A percentile compares a stretch with the other conserved stretches of the same genome.
Conservation (phyloP, 495 filamentous ascomycete genomes). For the Hyphodiscus hymeniophilus region DNA sequence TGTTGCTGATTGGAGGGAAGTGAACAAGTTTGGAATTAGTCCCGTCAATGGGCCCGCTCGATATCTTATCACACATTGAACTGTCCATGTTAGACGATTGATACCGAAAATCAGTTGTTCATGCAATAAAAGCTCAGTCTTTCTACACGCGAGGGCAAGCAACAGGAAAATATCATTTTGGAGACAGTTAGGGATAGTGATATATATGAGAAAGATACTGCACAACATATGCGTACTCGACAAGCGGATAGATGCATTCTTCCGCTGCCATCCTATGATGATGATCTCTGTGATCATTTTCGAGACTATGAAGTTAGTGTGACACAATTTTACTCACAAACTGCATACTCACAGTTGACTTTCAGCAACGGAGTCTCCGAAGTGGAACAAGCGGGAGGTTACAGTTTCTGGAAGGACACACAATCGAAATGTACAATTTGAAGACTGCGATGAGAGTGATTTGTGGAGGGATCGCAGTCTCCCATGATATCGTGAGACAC, state of each 20-base stretch:
- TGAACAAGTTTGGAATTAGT: slow-evolving; percentile 8
- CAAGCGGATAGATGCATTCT: neutral
- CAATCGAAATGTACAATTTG: too few relatives aligned
- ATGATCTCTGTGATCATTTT: neutral
- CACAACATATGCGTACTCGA: neutral
- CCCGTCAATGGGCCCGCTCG: neutral
- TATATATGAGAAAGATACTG: neutral
- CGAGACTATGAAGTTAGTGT: neutral
- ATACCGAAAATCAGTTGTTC: too few relatives aligned
- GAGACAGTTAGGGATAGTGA: too few relatives aligned
- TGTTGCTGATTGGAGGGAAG: slow-evolving; percentile 6
- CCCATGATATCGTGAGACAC: slow-evolving; percentile 21
- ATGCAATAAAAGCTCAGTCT: too few relatives aligned
- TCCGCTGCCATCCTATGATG: neutral
- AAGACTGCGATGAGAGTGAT: slow-evolving; percentile 42
- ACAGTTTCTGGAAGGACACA: slow-evolving; percentile 1
- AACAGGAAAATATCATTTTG: too few relatives aligned
- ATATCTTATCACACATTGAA: neutral
- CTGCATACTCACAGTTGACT: neutral
- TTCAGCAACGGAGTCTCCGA: slow-evolving; percentile 3
- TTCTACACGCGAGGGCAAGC: too few relatives aligned
- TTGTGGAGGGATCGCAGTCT: slow-evolving; percentile 18
- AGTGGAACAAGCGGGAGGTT: neutral
- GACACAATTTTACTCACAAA: neutral
- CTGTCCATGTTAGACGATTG: slow-evolving; percentile 7